These are phyloP conservation scores for Sorghum bicolor DNA, from an alignment of 176 grass and related monocot genomes.

Conservation along the genomic window DNA sequence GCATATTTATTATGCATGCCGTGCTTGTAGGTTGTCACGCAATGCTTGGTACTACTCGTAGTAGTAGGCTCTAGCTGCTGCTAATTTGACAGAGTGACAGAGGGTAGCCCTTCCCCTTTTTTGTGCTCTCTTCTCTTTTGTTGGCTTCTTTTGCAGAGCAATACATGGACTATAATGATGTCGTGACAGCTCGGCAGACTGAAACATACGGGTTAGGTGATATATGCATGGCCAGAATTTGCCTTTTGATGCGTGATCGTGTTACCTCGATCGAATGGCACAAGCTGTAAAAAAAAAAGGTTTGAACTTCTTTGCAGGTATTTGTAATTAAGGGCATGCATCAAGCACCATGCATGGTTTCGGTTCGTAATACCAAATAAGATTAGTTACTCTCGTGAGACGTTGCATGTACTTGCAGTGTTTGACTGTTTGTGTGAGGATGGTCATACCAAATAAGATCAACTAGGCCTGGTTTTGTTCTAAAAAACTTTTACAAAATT, in stretches of 20 bases:
- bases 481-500: too few species aligned
- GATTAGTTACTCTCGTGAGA: too few species aligned
- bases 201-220: neutral
- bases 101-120: neutral
- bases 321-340: too few species aligned
- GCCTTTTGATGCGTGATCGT: constrained; percentile 19
- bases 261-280: constrained; percentile 9
- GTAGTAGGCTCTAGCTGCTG: neutral
- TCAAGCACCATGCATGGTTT: too few species aligned
- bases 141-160: constrained; percentile 26
- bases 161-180: neutral
- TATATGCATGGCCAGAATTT: constrained; percentile 5
- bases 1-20: constrained; percentile 12
- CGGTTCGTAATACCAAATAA: too few species aligned
- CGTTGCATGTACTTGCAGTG: too few species aligned
- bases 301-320: too few species aligned
- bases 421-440: too few species aligned
- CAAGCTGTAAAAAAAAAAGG: neutral
- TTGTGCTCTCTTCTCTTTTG: neutral
- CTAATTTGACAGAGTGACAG: constrained; percentile 11
- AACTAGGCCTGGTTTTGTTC: too few species aligned
- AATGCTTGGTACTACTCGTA: neutral
- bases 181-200: constrained; percentile 14
- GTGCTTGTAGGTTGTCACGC: neutral
- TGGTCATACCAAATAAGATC: too few species aligned